Base-by-base conservation (phyloP, 1,284 basidiomycete species). In the Sporisorium exsertum region DNA sequence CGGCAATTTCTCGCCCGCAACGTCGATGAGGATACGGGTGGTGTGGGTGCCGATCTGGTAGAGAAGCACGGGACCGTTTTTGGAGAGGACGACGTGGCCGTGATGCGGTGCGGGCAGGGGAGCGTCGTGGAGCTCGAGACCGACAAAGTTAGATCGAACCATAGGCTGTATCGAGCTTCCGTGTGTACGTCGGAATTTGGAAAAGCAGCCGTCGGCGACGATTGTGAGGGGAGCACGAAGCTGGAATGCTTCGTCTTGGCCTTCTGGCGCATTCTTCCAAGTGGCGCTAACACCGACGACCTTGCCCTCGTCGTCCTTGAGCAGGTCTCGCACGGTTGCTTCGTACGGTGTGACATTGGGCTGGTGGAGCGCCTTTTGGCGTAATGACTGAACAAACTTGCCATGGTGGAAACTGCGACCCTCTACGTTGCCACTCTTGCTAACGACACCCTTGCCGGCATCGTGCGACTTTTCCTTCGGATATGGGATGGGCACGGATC, bases 171-270 rank as follows among this genome's bases (percentile, higher is more conserved):
- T 79, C 18, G 80, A 80, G 88, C 64, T 91, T 89, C 58, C 86
- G 70, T 69, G 84, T 84, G 81, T 79, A 16, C 84, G 79, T 52
- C 92, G 88, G 87, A 94, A 93, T 80, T 93, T 93, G 47, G 94
- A 96, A 86, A 95, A 94, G 86, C 94, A 97, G 0, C 96, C 96
- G 85, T 99, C 96, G 8, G 95, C 94, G 62, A 98, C 88, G 84
- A 99, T 88, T 50, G 94, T 94, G 50, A 99, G 86, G 49, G 92
- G 90, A 0, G 93, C 94, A 62, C 88, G 89, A 58, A 87, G 85
- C 55, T 86, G 85, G 50, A 75, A 75, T 15, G 64, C 50, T 32
- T 61, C 70, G 0, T 55, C 3, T 22, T 62, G 33, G 46, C 65
- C 68, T 35, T 67, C 50, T 16, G 55, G 55, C 0, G 63, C 42